Conservation (phyloP, 495 filamentous ascomycete genomes). For the Bathelium albidoporum region DNA sequence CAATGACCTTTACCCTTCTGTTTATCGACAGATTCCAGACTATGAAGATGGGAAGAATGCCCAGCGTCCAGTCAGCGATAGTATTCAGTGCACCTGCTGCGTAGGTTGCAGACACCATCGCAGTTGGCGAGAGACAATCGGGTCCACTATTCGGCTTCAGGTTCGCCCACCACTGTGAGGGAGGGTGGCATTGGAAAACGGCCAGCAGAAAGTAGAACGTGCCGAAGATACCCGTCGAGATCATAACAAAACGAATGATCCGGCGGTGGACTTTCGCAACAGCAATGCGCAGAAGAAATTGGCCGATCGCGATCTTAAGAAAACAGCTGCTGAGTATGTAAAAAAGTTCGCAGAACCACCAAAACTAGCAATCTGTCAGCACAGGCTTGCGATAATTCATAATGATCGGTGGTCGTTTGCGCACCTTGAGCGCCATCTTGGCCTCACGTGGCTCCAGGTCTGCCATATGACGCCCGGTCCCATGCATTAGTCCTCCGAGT, state of each 20-base stretch:
- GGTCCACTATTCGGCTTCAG: constrained; percentile 16
- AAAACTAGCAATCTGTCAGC: constrained; percentile 19
- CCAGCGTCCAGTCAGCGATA: constrained; percentile 21
- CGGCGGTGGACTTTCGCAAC: constrained; percentile 29
- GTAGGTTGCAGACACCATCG: constrained; percentile 22
- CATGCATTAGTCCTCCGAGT: constrained; percentile 7
- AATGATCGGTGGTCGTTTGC: neutral
- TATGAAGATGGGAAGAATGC: constrained; percentile 18
- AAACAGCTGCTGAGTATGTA: constrained; percentile 30
- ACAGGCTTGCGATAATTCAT: no score
- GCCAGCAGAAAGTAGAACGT: constrained; percentile 33
- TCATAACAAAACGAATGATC: constrained; percentile 27
- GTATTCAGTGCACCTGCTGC: constrained; percentile 20
- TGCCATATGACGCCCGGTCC: constrained; percentile 8
- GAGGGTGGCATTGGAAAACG: constrained; percentile 37
- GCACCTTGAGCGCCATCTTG: constrained; percentile 3
- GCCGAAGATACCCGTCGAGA: constrained; percentile 25
- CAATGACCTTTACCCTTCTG: constrained; percentile 8
- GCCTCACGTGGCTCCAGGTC: constrained; percentile 10
- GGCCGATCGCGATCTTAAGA: constrained; percentile 35
- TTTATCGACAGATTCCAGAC: constrained; percentile 15
- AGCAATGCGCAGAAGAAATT: constrained; percentile 37
- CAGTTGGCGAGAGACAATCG: constrained; percentile 19
- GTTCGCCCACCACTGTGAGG: constrained; percentile 31
- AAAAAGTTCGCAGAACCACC: constrained; percentile 32